Percentiles rank a stretch among this genome's conserved stretches.
These are phyloP conservation scores for Apiotrichum siamense DNA, from an alignment of 1,284 basidiomycete species.

Conservation along the genomic window DNA sequence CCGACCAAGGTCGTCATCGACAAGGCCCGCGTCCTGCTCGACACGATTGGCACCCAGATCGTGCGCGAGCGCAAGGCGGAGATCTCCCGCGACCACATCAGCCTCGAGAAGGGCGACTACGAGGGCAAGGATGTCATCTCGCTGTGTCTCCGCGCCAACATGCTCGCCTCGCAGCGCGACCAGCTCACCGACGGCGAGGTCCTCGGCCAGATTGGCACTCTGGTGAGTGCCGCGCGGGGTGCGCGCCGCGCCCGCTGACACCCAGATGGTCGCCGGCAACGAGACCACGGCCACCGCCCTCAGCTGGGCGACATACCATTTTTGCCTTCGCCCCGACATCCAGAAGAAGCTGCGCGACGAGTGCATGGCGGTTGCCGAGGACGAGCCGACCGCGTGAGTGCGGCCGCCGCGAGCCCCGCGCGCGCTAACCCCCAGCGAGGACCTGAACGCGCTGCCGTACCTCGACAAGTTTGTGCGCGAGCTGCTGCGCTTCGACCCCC, in stretches of 20 bases:
- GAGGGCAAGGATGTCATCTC: slow-evolving; percentile 47
- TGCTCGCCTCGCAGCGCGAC: slow-evolving; percentile 53
- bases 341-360: slow-evolving; percentile 60
- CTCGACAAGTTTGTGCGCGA: slow-evolving; percentile 64
- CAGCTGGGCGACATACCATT: slow-evolving; percentile 65
- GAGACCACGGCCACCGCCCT: slow-evolving; percentile 69
- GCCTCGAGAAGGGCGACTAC: slow-evolving; percentile 49
- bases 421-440: slow-evolving; percentile 40
- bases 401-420: background rate
- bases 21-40: background rate
- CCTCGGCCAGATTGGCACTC: slow-evolving; percentile 68
- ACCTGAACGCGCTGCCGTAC: slow-evolving; percentile 51
- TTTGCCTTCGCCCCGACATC: slow-evolving; percentile 53
- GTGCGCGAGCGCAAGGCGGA: slow-evolving; percentile 20
- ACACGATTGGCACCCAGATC: slow-evolving; percentile 25
- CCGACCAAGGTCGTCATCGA: background rate
- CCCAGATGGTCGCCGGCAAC: slow-evolving; percentile 55
- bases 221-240: slow-evolving; percentile 49
- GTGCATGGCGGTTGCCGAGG: slow-evolving; percentile 45
- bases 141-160: slow-evolving; percentile 56
- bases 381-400: slow-evolving; percentile 34
- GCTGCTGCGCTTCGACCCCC: slow-evolving; percentile 59
- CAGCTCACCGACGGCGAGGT: slow-evolving; percentile 62
- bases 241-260: background rate
- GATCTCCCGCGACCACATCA: slow-evolving; percentile 18